These are phyloP conservation scores for Cokeromyces recurvatus DNA, from an alignment of 371 early-diverging fungal species.

Conservation along the genomic window DNA sequence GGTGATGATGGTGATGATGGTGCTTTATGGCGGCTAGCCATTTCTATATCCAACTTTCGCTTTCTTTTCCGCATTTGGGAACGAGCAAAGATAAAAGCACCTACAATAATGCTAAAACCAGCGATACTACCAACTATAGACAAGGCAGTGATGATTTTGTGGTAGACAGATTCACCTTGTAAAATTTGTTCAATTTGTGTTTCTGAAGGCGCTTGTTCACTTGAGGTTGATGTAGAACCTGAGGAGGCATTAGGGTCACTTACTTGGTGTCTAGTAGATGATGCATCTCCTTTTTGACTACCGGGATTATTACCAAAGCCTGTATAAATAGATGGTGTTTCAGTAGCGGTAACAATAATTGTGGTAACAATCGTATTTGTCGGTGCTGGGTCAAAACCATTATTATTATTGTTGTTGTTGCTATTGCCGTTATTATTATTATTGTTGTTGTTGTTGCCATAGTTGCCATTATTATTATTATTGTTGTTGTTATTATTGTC, in stretches of 20 bases:
- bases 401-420: background rate
- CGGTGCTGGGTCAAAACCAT: background rate
- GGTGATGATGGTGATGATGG: background rate
- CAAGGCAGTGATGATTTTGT: slow-evolving; percentile 4
- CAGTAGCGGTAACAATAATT: slow-evolving; percentile 10
- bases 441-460: background rate
- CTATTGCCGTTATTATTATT: background rate
- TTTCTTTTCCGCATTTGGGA: slow-evolving; percentile 6
- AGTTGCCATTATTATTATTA: background rate
- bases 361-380: slow-evolving; percentile 11
- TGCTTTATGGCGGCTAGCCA: background rate
- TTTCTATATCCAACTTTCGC: background rate
- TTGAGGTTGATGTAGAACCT: background rate
- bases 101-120: slow-evolving; percentile 3
- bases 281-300: slow-evolving; percentile 5
- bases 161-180: background rate
- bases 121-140: slow-evolving; percentile 15
- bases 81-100: slow-evolving; percentile 5
- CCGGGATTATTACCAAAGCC: background rate
- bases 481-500: background rate
- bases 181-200: background rate
- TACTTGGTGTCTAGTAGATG: background rate
- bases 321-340: slow-evolving; percentile 11
- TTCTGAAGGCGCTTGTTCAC: background rate
- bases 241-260: slow-evolving; percentile 2